Percentiles rank a stretch among this genome's conserved stretches.
Evolutionary conservation across 805 yeast species (phyloP).

Genomic region (Kregervanrija fluxuum): DNA sequence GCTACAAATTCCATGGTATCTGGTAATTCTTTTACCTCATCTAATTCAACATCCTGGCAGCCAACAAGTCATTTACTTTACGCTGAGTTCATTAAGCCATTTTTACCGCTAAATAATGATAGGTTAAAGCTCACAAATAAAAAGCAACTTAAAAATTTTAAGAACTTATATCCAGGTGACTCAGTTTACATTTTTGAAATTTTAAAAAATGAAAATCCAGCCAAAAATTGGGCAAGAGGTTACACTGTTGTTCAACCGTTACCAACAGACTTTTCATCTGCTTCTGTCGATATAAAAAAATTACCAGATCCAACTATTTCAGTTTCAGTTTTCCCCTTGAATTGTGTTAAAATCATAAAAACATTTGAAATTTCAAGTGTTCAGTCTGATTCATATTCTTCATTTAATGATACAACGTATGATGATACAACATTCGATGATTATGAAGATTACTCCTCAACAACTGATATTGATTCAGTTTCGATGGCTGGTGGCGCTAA

Average conservation of each 20-base stretch:
- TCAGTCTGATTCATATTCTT: neutral
- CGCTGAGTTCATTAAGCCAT: slow-evolving; percentile 5
- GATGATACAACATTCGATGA: slow-evolving; percentile 10
- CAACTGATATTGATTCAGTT: slow-evolving; percentile 9
- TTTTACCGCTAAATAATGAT: slow-evolving; percentile 1
- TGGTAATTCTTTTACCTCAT: too few species aligned
- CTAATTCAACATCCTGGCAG: slow-evolving; percentile 2
- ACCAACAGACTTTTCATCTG: slow-evolving; percentile 60
- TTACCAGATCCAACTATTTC: slow-evolving; percentile 49
- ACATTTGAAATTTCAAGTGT: slow-evolving; percentile 21
- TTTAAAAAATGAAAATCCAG: slow-evolving; percentile 5
- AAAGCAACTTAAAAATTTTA: neutral
- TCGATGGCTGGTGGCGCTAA: slow-evolving; percentile 13
- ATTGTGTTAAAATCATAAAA: slow-evolving; percentile 40
- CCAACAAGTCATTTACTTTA: slow-evolving; percentile 4
- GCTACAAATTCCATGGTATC: too few species aligned
- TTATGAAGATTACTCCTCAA: slow-evolving; percentile 27
- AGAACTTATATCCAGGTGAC: slow-evolving; percentile 11
- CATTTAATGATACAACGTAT: slow-evolving; percentile 5
- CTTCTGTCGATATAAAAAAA: slow-evolving; percentile 53
- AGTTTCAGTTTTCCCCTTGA: slow-evolving; percentile 56
- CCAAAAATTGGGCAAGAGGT: slow-evolving; percentile 71
- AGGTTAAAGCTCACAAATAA: too few species aligned
- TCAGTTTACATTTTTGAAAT: slow-evolving; percentile 11
- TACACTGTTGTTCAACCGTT: slow-evolving; percentile 62